phyloP scores from a whole-genome alignment of 2,329 filamentous ascomycete genomes.

The Aspergillus pseudoglaucus region DNA sequence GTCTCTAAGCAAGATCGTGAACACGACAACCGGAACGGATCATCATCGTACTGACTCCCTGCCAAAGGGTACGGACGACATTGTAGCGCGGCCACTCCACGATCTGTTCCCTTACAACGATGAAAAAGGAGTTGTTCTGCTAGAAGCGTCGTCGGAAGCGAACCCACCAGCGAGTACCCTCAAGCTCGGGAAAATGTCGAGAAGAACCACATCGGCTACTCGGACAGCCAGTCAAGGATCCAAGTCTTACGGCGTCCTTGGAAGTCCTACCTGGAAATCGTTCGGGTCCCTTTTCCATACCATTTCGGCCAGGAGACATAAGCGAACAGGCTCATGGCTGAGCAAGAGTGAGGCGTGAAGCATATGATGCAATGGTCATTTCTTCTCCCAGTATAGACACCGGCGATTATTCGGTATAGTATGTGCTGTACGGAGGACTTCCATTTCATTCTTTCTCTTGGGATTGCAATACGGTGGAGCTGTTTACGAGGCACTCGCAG shows the following conservation, averaged over 20 bases:
- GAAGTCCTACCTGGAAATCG: not conserved
- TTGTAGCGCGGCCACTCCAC: not conserved
- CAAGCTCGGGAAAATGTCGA: not conserved
- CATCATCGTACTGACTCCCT: not conserved
- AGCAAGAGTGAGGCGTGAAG: not conserved
- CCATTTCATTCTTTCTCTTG: not conserved
- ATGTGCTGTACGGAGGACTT: not conserved
- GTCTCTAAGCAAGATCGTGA: constrained; percentile 40
- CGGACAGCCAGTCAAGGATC: not conserved
- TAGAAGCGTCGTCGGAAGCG: not conserved
- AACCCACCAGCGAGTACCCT: not conserved
- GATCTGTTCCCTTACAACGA: not conserved
- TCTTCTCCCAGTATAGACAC: no score
- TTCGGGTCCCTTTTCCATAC: not conserved
- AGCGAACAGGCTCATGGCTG: not conserved
- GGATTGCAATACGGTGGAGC: not conserved
- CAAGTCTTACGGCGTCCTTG: not conserved
- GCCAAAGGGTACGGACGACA: not conserved
- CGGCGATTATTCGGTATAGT: no score
- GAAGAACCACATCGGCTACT: not conserved
- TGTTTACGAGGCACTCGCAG: not conserved
- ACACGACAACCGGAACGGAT: constrained; percentile 9
- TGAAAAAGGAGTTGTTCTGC: not conserved
- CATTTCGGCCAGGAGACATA: not conserved
- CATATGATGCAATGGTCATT: no score